Base-by-base conservation (phyloP, 768 basidiomycete genomes). In the Neoboletus subvelutipes region DNA sequence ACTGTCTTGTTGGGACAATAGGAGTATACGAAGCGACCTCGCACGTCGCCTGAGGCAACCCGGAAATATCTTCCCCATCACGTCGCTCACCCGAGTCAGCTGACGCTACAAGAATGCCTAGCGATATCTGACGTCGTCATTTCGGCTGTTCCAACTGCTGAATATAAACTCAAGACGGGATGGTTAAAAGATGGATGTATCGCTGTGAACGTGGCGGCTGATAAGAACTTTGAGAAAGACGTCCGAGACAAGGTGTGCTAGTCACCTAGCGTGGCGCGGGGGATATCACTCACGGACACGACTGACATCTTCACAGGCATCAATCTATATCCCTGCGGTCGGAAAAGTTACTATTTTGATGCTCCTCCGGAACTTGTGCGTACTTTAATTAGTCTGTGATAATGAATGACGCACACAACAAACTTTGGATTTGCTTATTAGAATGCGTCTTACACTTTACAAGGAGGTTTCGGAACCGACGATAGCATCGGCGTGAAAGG, bases 331-430 rank as follows among this genome's bases (percentile, higher is more conserved):
- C 60, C 94, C 96, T 10, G 88, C 92, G 6, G 93, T 99, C n/a
- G 97, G 97, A 20, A 97, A 96, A 75, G 90, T 97, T 55, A 99
- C 97, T 2, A 97, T 98, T 62, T 77, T 95, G 68, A 96, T 99
- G 92, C 81, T 99, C n/a, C 81, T 97, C 66, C 84, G 96, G 46
- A 99, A 99, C 71, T 68, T 99, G 90, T 94, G 70, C 68, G 92
- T 77, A 6, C 49, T 46, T 45, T 51, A 55, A 60, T 28, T 49
- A 3, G 33, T 22, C 37, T 42, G 22, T 49, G 46, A 40, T 49
- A 28, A 24, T 45, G 15, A 20, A 57, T 46, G 47, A 51, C 36
- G 37, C 60, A 54, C 55, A 49, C 50, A 46, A 59, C 36, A 50
- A 12, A 37, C 20, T 33, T 41, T 4, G 33, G n/a, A 13, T 33